These are phyloP conservation scores for Grosmannia penicillata DNA, from an alignment of 2,329 filamentous ascomycete species.

Conservation along the genomic window DNA sequence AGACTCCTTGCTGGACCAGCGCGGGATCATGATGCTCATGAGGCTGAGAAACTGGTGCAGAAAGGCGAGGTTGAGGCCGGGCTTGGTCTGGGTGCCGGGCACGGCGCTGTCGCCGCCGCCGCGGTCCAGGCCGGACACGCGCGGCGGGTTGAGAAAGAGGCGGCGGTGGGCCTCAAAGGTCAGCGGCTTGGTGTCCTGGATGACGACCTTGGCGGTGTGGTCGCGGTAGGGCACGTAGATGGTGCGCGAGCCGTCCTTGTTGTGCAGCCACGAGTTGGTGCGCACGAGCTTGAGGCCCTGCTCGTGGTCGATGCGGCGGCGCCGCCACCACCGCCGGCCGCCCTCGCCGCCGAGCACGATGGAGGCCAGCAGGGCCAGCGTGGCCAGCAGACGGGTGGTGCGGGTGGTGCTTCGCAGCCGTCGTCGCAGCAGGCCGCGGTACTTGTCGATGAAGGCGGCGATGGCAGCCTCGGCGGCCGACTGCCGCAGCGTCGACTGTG, in stretches of 20 bases:
- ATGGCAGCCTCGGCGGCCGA: slow-evolving; percentile 53
- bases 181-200: slow-evolving; percentile 75
- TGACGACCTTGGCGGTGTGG: slow-evolving; percentile 77
- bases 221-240: slow-evolving; percentile 92
- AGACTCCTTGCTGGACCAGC: slow-evolving; percentile 92
- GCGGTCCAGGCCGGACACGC: slow-evolving; percentile 62
- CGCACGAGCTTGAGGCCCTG: slow-evolving; percentile 70
- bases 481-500: slow-evolving; percentile 67
- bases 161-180: slow-evolving; percentile 95
- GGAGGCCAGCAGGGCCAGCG: slow-evolving; percentile 58
- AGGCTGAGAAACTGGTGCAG: slow-evolving; percentile 92
- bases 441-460: slow-evolving; percentile 46
- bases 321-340: slow-evolving; percentile 62
- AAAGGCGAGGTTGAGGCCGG: slow-evolving; percentile 88
- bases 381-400: slow-evolving; percentile 59
- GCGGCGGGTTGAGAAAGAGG: slow-evolving; percentile 80
- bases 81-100: slow-evolving; percentile 80
- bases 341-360: slow-evolving; percentile 72
- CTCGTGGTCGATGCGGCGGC: slow-evolving; percentile 60
- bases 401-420: slow-evolving; percentile 51
- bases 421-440: slow-evolving; percentile 34
- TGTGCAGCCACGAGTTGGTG: slow-evolving; percentile 81
- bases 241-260: slow-evolving; percentile 87
- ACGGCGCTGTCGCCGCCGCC: slow-evolving; percentile 58
- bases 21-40: slow-evolving; percentile 92